Conservation (phyloP, 2,329 filamentous ascomycete genomes). For the Cryphonectria nitschkei region DNA sequence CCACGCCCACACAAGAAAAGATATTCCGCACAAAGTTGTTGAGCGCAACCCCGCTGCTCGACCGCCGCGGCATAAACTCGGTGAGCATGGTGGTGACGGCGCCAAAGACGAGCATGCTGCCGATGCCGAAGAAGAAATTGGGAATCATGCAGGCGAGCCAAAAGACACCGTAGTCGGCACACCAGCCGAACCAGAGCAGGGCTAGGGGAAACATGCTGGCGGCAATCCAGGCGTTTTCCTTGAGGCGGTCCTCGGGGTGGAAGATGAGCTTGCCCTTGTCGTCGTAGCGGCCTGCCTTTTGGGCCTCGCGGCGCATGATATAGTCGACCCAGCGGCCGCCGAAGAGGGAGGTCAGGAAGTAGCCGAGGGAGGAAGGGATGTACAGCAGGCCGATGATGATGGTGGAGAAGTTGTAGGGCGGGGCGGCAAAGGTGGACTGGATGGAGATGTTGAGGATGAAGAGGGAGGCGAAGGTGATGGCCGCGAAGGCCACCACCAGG, state of each 20-base stretch:
- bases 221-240: slow-evolving; percentile 80
- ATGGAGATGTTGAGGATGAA: slow-evolving; percentile 80
- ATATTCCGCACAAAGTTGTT: slow-evolving; percentile 85
- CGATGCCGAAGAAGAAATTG: slow-evolving; percentile 75
- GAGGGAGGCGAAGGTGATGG: slow-evolving; percentile 74
- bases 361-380: slow-evolving; percentile 75
- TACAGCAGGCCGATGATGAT: slow-evolving; percentile 77
- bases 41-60: slow-evolving; percentile 74
- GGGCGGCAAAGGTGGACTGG: slow-evolving; percentile 66
- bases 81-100: slow-evolving; percentile 81
- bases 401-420: slow-evolving; percentile 70
- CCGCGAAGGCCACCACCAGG: slow-evolving; percentile 73
- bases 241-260: slow-evolving; percentile 79
- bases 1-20: slow-evolving; percentile 70
- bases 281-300: slow-evolving; percentile 70
- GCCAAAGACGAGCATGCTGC: slow-evolving; percentile 78
- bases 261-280: slow-evolving; percentile 67
- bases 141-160: slow-evolving; percentile 59
- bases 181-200: slow-evolving; percentile 76
- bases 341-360: slow-evolving; percentile 68
- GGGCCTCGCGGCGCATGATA: slow-evolving; percentile 79
- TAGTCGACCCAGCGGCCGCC: slow-evolving; percentile 79
- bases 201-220: slow-evolving; percentile 69
- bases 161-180: slow-evolving; percentile 53
- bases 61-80: slow-evolving; percentile 76